Percentiles rank a stretch among this genome's conserved stretches.
Conservation (phyloP, 202 grass and related monocot genomes). For the Panicum hallii region DNA sequence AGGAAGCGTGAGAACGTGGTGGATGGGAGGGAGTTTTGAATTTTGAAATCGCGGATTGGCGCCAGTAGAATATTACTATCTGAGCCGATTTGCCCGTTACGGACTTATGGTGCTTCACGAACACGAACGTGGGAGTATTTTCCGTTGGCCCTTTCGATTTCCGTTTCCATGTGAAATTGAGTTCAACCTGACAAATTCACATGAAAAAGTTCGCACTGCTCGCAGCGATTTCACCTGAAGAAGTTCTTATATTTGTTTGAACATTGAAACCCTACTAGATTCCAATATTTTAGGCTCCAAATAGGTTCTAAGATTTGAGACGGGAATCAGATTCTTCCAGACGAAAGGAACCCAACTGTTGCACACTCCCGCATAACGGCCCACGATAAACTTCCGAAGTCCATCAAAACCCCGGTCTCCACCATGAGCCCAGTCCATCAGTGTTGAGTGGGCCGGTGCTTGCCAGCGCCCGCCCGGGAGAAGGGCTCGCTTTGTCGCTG, state of each 20-base stretch:
- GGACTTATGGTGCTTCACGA: neutral
- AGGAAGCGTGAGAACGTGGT: neutral
- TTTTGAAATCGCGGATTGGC: conserved; percentile 43
- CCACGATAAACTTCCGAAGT: too few relatives aligned
- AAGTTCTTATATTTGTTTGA: neutral
- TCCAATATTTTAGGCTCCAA: neutral
- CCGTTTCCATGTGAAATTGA: neutral
- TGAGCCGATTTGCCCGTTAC: conserved; percentile 25
- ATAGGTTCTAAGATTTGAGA: neutral
- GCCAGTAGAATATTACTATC: neutral
- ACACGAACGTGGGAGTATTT: too few relatives aligned
- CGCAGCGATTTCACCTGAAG: neutral
- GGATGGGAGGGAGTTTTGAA: conserved; percentile 46
- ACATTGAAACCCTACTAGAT: too few relatives aligned
- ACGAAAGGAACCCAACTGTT: neutral
- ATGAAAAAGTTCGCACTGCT: neutral
- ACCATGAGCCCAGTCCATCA: neutral
- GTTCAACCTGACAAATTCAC: neutral
- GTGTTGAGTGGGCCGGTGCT: neutral
- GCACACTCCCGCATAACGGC: too few relatives aligned
- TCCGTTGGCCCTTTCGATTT: neutral
- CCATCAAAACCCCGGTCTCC: neutral
- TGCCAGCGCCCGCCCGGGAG: neutral
- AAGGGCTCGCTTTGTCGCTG: too few relatives aligned
- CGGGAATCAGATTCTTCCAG: neutral